These are phyloP conservation scores for Monosporascus sp. DNA, from an alignment of 2,329 filamentous ascomycete genomes.

Conservation along the genomic window DNA sequence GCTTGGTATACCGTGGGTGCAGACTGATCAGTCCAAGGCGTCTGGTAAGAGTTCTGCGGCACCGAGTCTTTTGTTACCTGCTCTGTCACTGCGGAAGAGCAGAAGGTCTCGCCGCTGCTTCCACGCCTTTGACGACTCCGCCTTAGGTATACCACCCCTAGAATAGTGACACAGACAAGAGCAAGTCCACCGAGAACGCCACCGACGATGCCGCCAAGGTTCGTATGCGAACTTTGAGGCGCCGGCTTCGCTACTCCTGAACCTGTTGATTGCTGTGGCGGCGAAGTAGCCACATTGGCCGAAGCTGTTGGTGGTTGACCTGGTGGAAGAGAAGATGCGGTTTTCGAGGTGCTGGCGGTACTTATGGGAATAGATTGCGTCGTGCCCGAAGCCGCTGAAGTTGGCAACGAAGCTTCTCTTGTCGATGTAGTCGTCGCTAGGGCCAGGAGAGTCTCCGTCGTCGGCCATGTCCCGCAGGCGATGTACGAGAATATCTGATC, in stretches of 20 bases:
- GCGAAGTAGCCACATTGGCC: neutral
- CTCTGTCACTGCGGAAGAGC: too few species aligned
- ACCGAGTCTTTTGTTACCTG: too few species aligned
- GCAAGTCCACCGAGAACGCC: constrained; percentile 29
- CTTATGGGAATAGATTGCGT: too few species aligned
- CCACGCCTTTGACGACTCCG: neutral
- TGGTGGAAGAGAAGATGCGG: neutral
- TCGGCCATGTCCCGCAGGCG: constrained; percentile 25
- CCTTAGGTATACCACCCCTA: neutral
- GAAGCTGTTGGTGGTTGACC: neutral
- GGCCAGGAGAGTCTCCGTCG: constrained; percentile 16
- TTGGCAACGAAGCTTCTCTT: constrained; percentile 1
- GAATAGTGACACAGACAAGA: constrained; percentile 22
- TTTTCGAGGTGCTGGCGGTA: too few species aligned
- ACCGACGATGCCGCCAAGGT: constrained; percentile 28
- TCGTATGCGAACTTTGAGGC: constrained; percentile 10
- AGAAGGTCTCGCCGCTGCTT: neutral
- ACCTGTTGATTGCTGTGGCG: neutral
- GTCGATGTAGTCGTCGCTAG: constrained; percentile 4
- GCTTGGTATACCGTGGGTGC: too few species aligned
- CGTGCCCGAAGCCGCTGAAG: too few species aligned
- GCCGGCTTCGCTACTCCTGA: neutral
- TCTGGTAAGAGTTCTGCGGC: too few species aligned
- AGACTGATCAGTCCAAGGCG: too few species aligned
- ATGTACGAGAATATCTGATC: constrained; percentile 30